Percentiles rank a stretch among this genome's conserved stretches.
phyloP scores from a whole-genome alignment of 192 early-diverging fungal species.

The Coemansia furcata region DNA sequence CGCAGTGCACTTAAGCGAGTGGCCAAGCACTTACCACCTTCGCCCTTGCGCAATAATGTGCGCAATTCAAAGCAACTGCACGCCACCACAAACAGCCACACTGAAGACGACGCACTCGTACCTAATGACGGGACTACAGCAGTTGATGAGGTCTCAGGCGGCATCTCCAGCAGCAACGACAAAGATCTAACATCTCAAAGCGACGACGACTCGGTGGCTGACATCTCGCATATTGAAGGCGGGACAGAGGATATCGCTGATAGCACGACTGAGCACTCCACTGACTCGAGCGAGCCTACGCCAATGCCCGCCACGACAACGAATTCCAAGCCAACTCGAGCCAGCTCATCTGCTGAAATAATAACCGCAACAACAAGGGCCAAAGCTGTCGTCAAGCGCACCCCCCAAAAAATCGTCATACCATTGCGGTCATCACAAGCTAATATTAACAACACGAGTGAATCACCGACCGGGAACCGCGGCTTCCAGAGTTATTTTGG shows the following conservation, averaged over 20 bases:
- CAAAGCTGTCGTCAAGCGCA: background rate
- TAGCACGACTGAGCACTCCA: background rate
- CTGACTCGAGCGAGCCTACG: background rate
- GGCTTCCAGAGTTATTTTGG: constrained; percentile 53
- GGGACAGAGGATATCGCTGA: background rate
- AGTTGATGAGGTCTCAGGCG: constrained; percentile 15
- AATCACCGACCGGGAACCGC: constrained; percentile 33
- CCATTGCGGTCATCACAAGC: constrained; percentile 36
- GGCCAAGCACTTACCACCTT: background rate
- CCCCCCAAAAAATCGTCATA: constrained; percentile 22
- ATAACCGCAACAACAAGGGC: background rate
- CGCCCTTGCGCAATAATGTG: background rate
- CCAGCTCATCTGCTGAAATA: background rate
- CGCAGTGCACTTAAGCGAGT: background rate
- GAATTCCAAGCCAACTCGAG: background rate
- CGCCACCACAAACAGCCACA: constrained; percentile 11
- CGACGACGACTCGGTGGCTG: background rate
- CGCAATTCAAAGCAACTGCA: constrained; percentile 38
- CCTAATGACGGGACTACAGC: constrained; percentile 6
- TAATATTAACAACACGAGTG: constrained; percentile 32
- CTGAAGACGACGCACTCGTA: background rate
- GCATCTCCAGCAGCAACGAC: constrained; percentile 2
- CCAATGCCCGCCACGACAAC: background rate
- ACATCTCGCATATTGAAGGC: background rate
- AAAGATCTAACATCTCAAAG: background rate